Base-by-base conservation (phyloP, 768 basidiomycete species). In the Hysterangium stoloniferum region DNA sequence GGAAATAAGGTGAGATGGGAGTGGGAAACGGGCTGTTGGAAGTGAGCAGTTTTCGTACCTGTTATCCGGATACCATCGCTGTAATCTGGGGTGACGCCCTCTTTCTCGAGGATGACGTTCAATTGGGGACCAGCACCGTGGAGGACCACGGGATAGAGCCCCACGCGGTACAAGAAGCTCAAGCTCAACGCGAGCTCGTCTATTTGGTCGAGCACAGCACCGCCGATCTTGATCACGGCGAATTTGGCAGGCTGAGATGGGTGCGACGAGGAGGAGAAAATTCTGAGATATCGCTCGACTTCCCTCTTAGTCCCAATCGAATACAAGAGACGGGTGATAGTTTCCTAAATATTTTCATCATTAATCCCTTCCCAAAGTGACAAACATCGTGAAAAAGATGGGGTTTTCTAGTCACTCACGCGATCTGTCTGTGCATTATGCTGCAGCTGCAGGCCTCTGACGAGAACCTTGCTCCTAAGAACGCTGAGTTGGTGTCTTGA, bases 41-140 rank as follows among this genome's bases (percentile, higher is more conserved):
- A 41, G 29, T 5, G 20, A 50, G n/a, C 5, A 5, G 22, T 13
- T 2, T 15, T 66, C 82, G 46, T 48, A 89, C 90, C 86, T 40
- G 96, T 99, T 55, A 99, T 91, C 38, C 96, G 82, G 59, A 99
- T 98, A 31, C 96, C 95, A 62, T 97, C 94, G 56, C 88, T 92
- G 68, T 97, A 98, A 68, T 97, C 93, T 1, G 96, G 94, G 20
- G 93, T 78, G 45, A 98, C 82, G 28, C 96, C 96, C 62, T 91
- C 94, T 20, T 78, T 69, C 61, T 97, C 92, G 54, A 99, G 83
- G 58, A 96, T 90, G 54, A 84, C 82, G 70, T 99, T 99, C 57
- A 95, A 69, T 63, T 96, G 94, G 19, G 93, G 95, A 24, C 95
- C 95, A 54, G 84, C 95, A 44, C 96, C 96, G 70, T 99, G 96